Evolutionary conservation across 2,329 filamentous ascomycete species (phyloP).

Genomic region (Alternaria atra): DNA sequence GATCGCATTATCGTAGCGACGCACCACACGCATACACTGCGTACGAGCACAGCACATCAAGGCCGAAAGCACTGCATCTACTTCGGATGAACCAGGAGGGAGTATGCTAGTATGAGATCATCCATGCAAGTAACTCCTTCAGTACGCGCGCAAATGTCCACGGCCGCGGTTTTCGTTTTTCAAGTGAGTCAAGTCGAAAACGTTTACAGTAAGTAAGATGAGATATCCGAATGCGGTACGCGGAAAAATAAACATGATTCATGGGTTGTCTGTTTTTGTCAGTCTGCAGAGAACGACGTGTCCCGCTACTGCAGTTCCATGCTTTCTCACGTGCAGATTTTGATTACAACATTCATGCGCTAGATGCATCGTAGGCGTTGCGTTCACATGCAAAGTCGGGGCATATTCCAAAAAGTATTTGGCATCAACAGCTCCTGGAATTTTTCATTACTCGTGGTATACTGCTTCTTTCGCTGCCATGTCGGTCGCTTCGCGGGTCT

Average conservation of each 20-base stretch:
- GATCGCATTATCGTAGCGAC: slow-evolving; percentile 3
- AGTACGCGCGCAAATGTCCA: not conserved
- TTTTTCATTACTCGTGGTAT: slow-evolving; percentile 28
- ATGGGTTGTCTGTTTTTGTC: slow-evolving; percentile 1
- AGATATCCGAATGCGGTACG: not conserved
- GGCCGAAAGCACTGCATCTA: not conserved
- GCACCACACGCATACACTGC: not conserved
- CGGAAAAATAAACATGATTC: not conserved
- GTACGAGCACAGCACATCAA: not conserved
- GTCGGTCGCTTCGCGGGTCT: not conserved
- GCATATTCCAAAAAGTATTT: not conserved
- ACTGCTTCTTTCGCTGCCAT: slow-evolving; percentile 4
- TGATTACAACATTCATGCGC: slow-evolving; percentile 18
- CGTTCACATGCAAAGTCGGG: slow-evolving; percentile 10
- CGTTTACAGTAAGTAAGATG: not conserved
- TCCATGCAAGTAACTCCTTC: not conserved
- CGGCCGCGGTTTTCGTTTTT: not conserved
- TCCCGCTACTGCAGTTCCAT: slow-evolving; percentile 11
- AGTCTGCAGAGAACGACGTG: slow-evolving; percentile 2
- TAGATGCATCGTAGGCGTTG: slow-evolving; percentile 10
- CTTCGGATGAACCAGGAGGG: not conserved
- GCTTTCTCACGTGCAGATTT: slow-evolving; percentile 9
- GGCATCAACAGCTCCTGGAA: slow-evolving; percentile 11
- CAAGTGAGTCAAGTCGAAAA: not conserved
- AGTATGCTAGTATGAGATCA: not conserved